Percentiles rank a stretch among this genome's conserved stretches.
Evolutionary conservation across 495 filamentous ascomycete species (phyloP).

Genomic region (Chaetomium tenue): DNA sequence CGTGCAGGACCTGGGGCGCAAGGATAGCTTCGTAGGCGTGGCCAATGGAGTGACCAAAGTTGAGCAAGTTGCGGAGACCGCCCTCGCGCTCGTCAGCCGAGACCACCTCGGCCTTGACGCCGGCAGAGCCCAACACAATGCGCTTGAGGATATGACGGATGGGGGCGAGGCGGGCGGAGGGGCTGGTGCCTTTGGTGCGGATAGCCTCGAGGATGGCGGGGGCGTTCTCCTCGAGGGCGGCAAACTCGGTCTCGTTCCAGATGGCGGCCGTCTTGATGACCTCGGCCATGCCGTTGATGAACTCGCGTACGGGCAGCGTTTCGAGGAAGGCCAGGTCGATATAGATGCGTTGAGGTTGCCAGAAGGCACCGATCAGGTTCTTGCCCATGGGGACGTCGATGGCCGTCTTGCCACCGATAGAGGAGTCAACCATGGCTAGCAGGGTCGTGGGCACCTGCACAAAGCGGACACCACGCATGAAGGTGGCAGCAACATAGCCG

Average conservation of each 20-base stretch:
- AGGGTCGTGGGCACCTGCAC: conserved; percentile 95
- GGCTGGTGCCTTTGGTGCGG: conserved; percentile 53
- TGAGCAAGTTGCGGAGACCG: conserved; percentile 88
- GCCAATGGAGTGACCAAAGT: conserved; percentile 97
- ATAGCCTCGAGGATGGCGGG: conserved; percentile 69
- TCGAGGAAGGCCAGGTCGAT: conserved; percentile 93
- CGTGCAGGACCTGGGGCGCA: conserved; percentile 92
- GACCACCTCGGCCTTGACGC: conserved; percentile 90
- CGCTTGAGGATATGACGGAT: conserved; percentile 78
- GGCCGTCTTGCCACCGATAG: conserved; percentile 96
- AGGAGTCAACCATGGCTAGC: conserved; percentile 96
- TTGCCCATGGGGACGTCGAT: conserved; percentile 97
- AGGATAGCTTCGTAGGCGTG: conserved; percentile 95
- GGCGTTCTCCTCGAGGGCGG: conserved; percentile 78
- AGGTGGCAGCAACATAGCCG: conserved; percentile 93
- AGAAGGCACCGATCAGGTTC: conserved; percentile 94
- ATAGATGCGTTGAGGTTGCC: conserved; percentile 90
- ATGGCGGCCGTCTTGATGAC: conserved; percentile 98
- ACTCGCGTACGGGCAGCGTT: conserved; percentile 85
- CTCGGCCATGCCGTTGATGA: conserved; percentile 99
- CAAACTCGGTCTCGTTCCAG: conserved; percentile 86
- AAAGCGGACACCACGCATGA: conserved; percentile 95
- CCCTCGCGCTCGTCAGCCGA: conserved; percentile 93
- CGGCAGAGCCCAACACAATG: conserved; percentile 82
- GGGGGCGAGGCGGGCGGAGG: conserved; percentile 56